Evolutionary conservation across 305 asterid genomes (phyloP).

Genomic region (Fraxinus baroniana): DNA sequence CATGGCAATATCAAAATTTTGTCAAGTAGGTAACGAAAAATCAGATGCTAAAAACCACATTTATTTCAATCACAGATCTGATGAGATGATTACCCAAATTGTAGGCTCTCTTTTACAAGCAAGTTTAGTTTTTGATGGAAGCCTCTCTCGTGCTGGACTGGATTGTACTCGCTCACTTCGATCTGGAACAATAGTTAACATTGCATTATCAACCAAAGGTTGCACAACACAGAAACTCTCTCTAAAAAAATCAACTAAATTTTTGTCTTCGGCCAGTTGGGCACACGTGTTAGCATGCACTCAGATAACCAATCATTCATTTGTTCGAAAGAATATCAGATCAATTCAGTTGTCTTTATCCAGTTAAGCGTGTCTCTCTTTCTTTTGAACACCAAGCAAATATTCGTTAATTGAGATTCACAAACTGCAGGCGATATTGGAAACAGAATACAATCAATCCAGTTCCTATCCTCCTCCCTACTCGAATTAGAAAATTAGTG

Average conservation of each 20-base stretch:
- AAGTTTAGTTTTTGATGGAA: slow-evolving; percentile 78
- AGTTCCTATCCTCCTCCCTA: not conserved
- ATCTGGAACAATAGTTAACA: slow-evolving; percentile 53
- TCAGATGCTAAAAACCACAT: slow-evolving; percentile 9
- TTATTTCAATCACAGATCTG: not conserved
- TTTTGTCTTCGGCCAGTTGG: slow-evolving; percentile 6
- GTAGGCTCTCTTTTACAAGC: slow-evolving; percentile 91
- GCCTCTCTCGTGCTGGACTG: slow-evolving; percentile 80
- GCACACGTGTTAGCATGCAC: not conserved
- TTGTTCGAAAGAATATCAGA: slow-evolving; percentile 9
- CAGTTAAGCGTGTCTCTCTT: not conserved
- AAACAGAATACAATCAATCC: not conserved
- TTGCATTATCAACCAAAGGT: slow-evolving; percentile 18
- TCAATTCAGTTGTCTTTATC: not conserved
- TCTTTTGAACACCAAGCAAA: not conserved
- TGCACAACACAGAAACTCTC: slow-evolving; percentile 7
- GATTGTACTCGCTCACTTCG: slow-evolving; percentile 68
- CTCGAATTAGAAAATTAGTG: not conserved
- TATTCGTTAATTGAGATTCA: not conserved
- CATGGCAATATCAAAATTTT: not conserved
- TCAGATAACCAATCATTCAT: not conserved
- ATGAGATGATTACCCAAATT: slow-evolving; percentile 61
- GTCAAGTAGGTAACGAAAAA: slow-evolving; percentile 2
- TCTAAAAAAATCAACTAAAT: slow-evolving; percentile 9
- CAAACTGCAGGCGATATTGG: not conserved